Percentiles rank a stretch among this genome's conserved stretches.
Evolutionary conservation across 2,329 filamentous ascomycete species (phyloP).

Genomic region (Didymosphaeria variabile): DNA sequence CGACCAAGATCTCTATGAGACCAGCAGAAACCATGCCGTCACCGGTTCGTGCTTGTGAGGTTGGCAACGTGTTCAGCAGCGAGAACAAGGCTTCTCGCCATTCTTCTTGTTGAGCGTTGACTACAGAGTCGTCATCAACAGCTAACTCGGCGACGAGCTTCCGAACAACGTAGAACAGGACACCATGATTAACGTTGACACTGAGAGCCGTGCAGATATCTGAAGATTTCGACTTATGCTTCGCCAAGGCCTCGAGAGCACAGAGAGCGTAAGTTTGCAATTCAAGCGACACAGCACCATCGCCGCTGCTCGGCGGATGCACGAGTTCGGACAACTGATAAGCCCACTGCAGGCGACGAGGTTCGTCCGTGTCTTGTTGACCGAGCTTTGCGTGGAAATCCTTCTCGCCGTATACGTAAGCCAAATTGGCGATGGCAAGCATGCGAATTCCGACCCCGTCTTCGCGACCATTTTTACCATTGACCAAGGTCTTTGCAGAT

Average conservation of each 20-base stretch:
- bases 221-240: conserved; percentile 76
- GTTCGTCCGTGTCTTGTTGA: conserved; percentile 88
- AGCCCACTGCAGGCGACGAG: conserved; percentile 84
- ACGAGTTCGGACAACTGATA: conserved; percentile 94
- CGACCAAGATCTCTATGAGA: conserved; percentile 87
- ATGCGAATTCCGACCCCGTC: conserved; percentile 82
- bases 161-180: conserved; percentile 89
- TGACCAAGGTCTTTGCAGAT: conserved; percentile 79
- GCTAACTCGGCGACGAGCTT: conserved; percentile 87
- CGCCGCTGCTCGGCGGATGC: conserved; percentile 78
- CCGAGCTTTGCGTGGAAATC: conserved; percentile 88
- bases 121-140: conserved; percentile 58
- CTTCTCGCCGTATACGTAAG: conserved; percentile 84
- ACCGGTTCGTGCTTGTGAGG: conserved; percentile 74
- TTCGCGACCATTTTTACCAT: conserved; percentile 72
- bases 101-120: conserved; percentile 76
- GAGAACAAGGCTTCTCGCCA: conserved; percentile 92
- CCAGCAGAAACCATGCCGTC: conserved; percentile 88
- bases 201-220: conserved; percentile 93
- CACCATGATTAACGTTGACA: conserved; percentile 94
- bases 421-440: conserved; percentile 87
- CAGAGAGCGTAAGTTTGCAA: conserved; percentile 84
- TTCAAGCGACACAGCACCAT: conserved; percentile 73
- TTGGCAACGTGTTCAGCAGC: conserved; percentile 82
- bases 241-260: conserved; percentile 84